Evolutionary conservation across 495 filamentous ascomycete genomes (phyloP).

Genomic region (Podospora pseudoanserina): DNA sequence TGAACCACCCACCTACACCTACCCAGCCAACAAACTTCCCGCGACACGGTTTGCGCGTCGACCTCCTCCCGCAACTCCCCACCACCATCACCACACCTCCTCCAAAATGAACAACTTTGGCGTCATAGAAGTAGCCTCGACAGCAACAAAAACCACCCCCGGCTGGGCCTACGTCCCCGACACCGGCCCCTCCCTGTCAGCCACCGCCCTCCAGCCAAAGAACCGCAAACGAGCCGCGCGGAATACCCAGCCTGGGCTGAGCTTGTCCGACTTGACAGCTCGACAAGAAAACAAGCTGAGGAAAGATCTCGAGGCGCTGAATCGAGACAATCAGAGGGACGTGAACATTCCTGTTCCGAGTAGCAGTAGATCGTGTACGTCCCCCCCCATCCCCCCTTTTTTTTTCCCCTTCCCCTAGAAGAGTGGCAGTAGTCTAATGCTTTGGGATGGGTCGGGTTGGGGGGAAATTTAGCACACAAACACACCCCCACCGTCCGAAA

Average conservation of each 20-base stretch:
- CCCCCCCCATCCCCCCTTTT: neutral
- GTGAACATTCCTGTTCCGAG: slow-evolving; percentile 62
- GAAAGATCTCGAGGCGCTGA: slow-evolving; percentile 74
- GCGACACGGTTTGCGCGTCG: neutral
- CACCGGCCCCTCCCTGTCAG: slow-evolving; percentile 53
- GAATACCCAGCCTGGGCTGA: slow-evolving; percentile 48
- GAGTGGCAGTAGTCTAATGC: too few relatives aligned
- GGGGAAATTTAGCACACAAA: slow-evolving; percentile 41
- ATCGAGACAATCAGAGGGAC: slow-evolving; percentile 72
- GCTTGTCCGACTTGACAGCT: slow-evolving; percentile 59
- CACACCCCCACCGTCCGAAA: slow-evolving; percentile 78
- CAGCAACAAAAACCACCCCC: slow-evolving; percentile 63
- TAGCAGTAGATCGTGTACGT: slow-evolving; percentile 24
- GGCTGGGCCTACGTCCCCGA: slow-evolving; percentile 89
- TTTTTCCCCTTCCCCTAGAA: neutral
- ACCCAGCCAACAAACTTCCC: slow-evolving; percentile 8
- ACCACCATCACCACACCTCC: too few relatives aligned
- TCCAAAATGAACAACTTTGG: slow-evolving; percentile 52
- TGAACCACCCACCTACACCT: neutral
- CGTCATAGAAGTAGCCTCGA: slow-evolving; percentile 71
- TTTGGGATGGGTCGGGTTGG: too few relatives aligned
- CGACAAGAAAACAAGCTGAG: slow-evolving; percentile 73
- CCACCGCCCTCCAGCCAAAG: slow-evolving; percentile 43
- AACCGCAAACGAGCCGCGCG: slow-evolving; percentile 58
- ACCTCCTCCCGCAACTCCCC: too few relatives aligned